phyloP scores from a whole-genome alignment of 441 rosid genomes.

The Eutrema salsugineum region DNA sequence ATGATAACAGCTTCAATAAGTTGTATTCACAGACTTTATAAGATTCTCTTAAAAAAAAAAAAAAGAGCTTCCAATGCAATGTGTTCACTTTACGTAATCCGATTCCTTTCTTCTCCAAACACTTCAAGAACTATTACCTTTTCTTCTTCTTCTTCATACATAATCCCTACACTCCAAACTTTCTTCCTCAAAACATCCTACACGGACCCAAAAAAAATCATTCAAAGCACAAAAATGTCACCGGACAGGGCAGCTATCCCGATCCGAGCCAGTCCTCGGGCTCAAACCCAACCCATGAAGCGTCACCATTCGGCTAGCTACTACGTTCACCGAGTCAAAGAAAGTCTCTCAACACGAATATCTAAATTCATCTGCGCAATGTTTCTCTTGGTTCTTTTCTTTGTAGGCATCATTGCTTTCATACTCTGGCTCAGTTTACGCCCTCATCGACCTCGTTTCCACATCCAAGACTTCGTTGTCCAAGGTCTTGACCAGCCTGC shows the following conservation, averaged over 20 bases:
- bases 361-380: constrained; percentile 57
- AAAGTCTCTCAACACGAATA: constrained; percentile 62
- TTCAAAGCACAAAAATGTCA: constrained; percentile 31
- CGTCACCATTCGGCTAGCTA: constrained; percentile 48
- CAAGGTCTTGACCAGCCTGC: constrained; percentile 50
- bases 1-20: neutral
- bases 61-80: neutral
- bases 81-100: constrained; percentile 27
- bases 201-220: neutral
- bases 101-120: constrained; percentile 48
- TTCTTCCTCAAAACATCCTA: neutral
- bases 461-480: constrained; percentile 46
- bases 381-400: constrained; percentile 48
- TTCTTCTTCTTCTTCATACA: constrained; percentile 32
- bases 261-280: constrained; percentile 12
- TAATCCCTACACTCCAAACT: constrained; percentile 3
- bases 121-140: constrained; percentile 32
- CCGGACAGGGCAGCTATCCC: constrained; percentile 33
- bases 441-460: constrained; percentile 80
- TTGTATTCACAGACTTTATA: constrained; percentile 21
- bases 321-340: constrained; percentile 59
- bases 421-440: constrained; percentile 83
- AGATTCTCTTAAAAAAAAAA: neutral
- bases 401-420: constrained; percentile 54
- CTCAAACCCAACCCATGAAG: constrained; percentile 14